Conservation (phyloP, 2,329 filamentous ascomycete species). For the Diaporthe eres region DNA sequence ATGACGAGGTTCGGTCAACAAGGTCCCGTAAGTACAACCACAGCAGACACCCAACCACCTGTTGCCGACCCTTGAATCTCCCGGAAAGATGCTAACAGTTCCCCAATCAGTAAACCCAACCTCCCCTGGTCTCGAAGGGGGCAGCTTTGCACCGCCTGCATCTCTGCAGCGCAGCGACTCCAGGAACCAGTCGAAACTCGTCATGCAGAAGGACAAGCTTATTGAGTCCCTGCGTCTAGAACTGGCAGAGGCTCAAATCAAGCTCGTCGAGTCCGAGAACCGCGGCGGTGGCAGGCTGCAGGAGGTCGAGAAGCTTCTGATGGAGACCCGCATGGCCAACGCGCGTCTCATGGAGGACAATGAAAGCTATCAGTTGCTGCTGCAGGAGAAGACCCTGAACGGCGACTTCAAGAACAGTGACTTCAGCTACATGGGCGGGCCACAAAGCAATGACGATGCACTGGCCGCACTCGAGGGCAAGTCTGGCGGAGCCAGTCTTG, state of each 20-base stretch:
- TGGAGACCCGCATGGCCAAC: slow-evolving; percentile 96
- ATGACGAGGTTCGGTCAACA: slow-evolving; percentile 71
- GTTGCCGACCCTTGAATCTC: not conserved
- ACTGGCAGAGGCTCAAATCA: slow-evolving; percentile 94
- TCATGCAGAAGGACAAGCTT: slow-evolving; percentile 95
- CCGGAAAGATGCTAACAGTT: slow-evolving; percentile 17
- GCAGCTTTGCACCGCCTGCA: slow-evolving; percentile 88
- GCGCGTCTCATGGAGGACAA: slow-evolving; percentile 98
- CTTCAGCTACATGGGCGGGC: slow-evolving; percentile 76
- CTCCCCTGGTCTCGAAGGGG: slow-evolving; percentile 79
- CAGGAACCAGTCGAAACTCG: slow-evolving; percentile 87
- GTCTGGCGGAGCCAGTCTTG: slow-evolving; percentile 71
- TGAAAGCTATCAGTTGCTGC: slow-evolving; percentile 94
- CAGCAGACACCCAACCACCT: not conserved
- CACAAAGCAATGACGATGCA: slow-evolving; percentile 73
- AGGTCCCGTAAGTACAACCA: slow-evolving; percentile 66
- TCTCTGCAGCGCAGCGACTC: slow-evolving; percentile 91
- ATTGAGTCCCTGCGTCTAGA: slow-evolving; percentile 94
- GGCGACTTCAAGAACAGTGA: slow-evolving; percentile 90
- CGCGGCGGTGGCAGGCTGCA: slow-evolving; percentile 88
- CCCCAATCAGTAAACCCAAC: slow-evolving; percentile 60
- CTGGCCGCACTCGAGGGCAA: slow-evolving; percentile 75
- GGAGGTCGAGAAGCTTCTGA: slow-evolving; percentile 89
- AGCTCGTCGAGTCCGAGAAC: slow-evolving; percentile 94
- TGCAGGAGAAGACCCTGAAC: slow-evolving; percentile 95